Base-by-base conservation (phyloP, 2,329 filamentous ascomycete species). In the Scleromitrula shiraiana region DNA sequence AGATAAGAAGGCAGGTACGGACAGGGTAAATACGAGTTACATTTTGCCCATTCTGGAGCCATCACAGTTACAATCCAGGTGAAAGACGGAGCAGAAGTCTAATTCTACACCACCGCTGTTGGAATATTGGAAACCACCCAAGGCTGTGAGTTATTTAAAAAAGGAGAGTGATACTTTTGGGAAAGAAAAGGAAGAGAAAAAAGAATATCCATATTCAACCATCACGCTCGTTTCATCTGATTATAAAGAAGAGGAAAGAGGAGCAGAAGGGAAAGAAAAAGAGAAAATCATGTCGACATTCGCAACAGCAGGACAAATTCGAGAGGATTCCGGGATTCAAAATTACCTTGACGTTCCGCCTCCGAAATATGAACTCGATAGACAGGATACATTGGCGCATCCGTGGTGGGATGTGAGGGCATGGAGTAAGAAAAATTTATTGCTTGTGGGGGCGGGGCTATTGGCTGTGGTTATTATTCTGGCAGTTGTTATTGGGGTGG, bases 361-460 rank as follows among this genome's bases (percentile, higher is more conserved):
- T 5, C 53, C 54, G 17, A 41, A 45, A 32, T 56, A 59, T 47
- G 50, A 57, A 38, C 14, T 56, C 15, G 50, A 60, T 38, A 24
- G 38, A n/a, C 46, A 53, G 3, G 52, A 48, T 40, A 51, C 51
- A 5, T 43, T 52, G 20, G 32, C 43, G 9, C 54, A 53, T 12
- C 42, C 41, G 15, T 66, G 64, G 67, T 77, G 71, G 62, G 68
- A 79, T 52, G 70, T 73, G 0, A 67, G 67, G 41, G 68, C 68
- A 39, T 83, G 78, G 79, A 65, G 70, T 33, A 72, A 73, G 59
- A 72, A 69, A 50, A 68, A 65, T 9, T 81, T 74, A 72, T 59
- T 69, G 19, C 64, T 69, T 27, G 58, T 74, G 5, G 68, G 54
- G 3, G 59, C 65, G 1, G 53, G 68, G 1, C 47, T 49, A 7